Percentiles rank a stretch among this genome's conserved stretches.
phyloP scores from a whole-genome alignment of 192 early-diverging fungal genomes.

The Coemansia sp. region DNA sequence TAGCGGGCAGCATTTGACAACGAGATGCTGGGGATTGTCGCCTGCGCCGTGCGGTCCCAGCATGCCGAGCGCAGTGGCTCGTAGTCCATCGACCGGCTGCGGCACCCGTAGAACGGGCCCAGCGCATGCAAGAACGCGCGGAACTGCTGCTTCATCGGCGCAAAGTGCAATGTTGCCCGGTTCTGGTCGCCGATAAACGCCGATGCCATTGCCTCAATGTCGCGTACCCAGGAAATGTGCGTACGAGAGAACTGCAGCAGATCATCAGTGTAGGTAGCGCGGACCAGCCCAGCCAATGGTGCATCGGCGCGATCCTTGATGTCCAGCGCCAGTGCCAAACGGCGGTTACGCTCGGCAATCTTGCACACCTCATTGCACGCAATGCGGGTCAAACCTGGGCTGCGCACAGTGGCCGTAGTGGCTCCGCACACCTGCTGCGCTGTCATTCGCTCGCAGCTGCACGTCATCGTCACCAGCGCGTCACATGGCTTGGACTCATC shows the following conservation, averaged over 20 bases:
- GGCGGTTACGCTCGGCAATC: constrained; percentile 73
- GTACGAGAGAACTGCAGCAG: constrained; percentile 68
- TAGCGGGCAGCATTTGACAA: constrained; percentile 36
- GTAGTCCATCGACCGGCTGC: constrained; percentile 75
- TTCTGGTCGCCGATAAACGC: constrained; percentile 66
- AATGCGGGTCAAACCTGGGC: constrained; percentile 51
- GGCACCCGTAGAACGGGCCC: constrained; percentile 70
- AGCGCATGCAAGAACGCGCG: constrained; percentile 76
- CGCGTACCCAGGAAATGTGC: constrained; percentile 65
- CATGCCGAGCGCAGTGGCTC: constrained; percentile 72
- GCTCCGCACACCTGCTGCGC: constrained; percentile 70
- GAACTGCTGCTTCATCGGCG: constrained; percentile 63
- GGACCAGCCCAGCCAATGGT: constrained; percentile 35
- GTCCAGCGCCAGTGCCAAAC: constrained; percentile 78
- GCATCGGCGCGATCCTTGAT: constrained; percentile 53
- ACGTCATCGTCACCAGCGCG: constrained; percentile 58
- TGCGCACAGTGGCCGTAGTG: constrained; percentile 46
- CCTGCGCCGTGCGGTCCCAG: constrained; percentile 33
- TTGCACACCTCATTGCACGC: constrained; percentile 83
- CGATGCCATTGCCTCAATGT: constrained; percentile 65
- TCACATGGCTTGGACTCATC: constrained; percentile 74
- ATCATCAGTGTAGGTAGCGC: constrained; percentile 59
- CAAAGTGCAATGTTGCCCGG: constrained; percentile 61
- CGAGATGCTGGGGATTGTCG: constrained; percentile 42
- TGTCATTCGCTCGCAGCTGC: constrained; percentile 73